phyloP scores from a whole-genome alignment of 768 basidiomycete genomes.

The Pleurotus tuoliensis region DNA sequence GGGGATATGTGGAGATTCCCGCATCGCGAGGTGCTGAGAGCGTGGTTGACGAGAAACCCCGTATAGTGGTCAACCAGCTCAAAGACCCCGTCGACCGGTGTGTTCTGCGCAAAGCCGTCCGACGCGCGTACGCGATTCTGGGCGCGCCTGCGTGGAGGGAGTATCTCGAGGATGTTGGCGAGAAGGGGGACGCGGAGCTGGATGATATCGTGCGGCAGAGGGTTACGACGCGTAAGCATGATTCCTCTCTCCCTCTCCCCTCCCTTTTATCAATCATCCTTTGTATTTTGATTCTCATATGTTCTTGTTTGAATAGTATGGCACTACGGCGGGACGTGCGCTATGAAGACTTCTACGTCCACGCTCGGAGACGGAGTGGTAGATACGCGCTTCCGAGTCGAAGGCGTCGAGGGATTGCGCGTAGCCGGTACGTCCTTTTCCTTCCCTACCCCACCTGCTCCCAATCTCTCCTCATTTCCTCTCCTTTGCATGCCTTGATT shows the following conservation, averaged over 20 bases:
- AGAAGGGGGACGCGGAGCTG: neutral
- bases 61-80: conserved; percentile 3
- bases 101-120: neutral
- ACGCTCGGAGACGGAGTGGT: neutral
- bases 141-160: conserved; percentile 1
- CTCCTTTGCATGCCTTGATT: neutral
- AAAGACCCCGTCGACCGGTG: neutral
- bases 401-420: neutral
- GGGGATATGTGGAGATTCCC: conserved; percentile 1
- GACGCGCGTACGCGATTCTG: neutral
- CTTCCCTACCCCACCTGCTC: neutral
- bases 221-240: neutral
- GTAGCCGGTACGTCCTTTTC: conserved; percentile 1
- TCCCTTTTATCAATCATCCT: neutral
- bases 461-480: neutral
- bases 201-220: neutral
- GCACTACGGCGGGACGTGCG: conserved; percentile 6
- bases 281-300: neutral
- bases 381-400: neutral
- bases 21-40: neutral
- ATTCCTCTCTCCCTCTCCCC: neutral
- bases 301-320: neutral
- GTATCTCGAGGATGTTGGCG: neutral
- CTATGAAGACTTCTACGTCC: neutral
- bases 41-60: neutral